phyloP scores from a whole-genome alignment of 2,329 filamentous ascomycete genomes.

The Grosmannia huntii region DNA sequence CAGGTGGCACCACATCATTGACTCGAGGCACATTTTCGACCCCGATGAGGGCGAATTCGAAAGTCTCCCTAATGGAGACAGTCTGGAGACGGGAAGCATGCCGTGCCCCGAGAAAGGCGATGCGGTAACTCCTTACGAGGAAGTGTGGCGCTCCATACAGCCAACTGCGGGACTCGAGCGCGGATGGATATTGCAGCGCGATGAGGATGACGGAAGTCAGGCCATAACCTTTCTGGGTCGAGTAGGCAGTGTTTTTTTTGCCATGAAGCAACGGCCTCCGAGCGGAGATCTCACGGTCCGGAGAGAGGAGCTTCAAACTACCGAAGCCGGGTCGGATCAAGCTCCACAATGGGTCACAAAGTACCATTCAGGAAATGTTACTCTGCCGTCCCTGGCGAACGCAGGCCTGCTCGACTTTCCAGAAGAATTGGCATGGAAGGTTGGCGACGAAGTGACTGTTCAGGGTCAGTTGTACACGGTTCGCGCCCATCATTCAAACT shows the following conservation, averaged over 20 bases:
- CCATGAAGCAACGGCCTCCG: background rate
- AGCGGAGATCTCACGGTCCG: background rate
- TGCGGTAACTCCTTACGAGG: conserved; percentile 4
- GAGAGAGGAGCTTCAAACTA: background rate
- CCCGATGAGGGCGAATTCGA: conserved; percentile 4
- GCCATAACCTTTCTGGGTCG: background rate
- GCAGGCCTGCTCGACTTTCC: background rate
- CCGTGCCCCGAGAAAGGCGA: conserved; percentile 2
- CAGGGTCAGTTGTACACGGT: background rate
- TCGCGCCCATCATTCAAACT: background rate
- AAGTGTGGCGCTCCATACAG: conserved; percentile 5
- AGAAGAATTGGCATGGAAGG: background rate
- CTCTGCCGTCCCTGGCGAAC: background rate
- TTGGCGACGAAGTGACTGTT: background rate
- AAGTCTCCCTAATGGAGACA: conserved; percentile 5
- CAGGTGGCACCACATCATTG: conserved; percentile 5
- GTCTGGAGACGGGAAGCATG: conserved; percentile 7
- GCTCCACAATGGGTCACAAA: background rate
- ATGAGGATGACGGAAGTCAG: background rate
- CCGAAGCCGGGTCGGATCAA: background rate
- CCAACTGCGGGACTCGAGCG: background rate
- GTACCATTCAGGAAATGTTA: background rate
- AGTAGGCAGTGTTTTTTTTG: background rate
- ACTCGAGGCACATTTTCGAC: conserved; percentile 3
- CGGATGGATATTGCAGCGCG: background rate